Base-by-base conservation (phyloP, 148 eudicot genomes). In the Vaccinium vitisidaea region DNA sequence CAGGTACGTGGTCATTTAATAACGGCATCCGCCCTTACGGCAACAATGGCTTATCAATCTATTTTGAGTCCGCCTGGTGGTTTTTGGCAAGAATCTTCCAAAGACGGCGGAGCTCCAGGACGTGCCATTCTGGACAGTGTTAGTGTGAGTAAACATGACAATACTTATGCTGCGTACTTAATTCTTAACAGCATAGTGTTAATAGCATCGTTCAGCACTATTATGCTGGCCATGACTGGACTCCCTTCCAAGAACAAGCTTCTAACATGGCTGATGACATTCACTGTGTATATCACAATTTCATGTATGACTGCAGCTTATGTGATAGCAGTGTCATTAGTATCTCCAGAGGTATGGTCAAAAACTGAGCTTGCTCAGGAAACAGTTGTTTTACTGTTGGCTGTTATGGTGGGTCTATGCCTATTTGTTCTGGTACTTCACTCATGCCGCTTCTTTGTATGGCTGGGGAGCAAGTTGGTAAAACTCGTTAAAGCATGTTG, bases 311-410 rank as follows among this genome's bases (percentile, higher is more conserved):
- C 12, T 61, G 27, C 0, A 21, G 69, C 12, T n/a, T 61, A 61
- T 21, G 0, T 6, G 27, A 0, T 1, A 1, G 69, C 69, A 61
- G 3, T 61, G 8, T 0, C 10, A 2, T 21, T 61, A 8, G 25
- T 61, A 21, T 61, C 4, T 19, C 27, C 27, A n/a, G n/a, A 5
- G 10, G 53, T 0, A 50, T 50, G 9, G 9, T 8, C 9, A 50
- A 8, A 50, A 8, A 6, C 0, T 50, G 2, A 50, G 46, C 6
- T 5, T 50, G 11, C 11, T 8, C 11, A 0, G 9, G 27, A 8
- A 1, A n/a, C 0, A 7, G 0, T 18, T 18, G 0, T 16, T 1
- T 0, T 0, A 6, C 8, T 18, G n/a, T 58, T 0, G 12, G n/a
- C n/a, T n/a, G 32, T 61, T 36, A 36, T 1, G 63, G 0, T 5